phyloP scores from a whole-genome alignment of 2,329 filamentous ascomycete genomes.

The Hymenoscyphus repandus region DNA sequence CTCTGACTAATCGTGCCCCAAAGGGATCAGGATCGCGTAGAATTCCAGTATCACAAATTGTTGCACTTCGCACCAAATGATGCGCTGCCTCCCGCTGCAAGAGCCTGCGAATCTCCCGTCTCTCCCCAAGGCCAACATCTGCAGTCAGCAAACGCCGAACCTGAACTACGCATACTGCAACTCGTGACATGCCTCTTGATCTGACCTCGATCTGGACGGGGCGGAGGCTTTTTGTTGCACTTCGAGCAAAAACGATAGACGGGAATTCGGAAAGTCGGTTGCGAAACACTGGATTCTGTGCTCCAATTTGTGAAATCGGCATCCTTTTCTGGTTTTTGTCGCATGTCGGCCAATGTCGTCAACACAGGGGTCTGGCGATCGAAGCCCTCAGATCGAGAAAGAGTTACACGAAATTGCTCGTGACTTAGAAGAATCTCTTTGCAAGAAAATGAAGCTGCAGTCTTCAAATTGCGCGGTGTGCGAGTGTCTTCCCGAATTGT shows the following conservation, averaged over 20 bases:
- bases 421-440: neutral
- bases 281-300: neutral
- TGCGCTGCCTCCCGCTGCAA: no score
- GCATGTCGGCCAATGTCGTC: neutral
- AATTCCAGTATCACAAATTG: no score
- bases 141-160: no score
- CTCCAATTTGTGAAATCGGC: neutral
- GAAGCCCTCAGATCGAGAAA: neutral
- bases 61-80: no score
- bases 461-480: no score
- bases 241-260: constrained; percentile 3
- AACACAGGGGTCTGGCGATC: neutral
- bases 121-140: no score
- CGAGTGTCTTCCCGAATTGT: no score
- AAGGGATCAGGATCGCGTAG: no score
- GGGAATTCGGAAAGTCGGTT: constrained; percentile 2
- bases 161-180: no score
- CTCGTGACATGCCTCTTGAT: neutral
- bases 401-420: neutral
- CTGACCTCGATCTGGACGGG: neutral
- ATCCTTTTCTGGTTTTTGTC: neutral
- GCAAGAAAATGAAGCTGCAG: no score
- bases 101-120: no score
- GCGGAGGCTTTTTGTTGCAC: neutral
- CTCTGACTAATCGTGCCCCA: no score